Base-by-base conservation (phyloP, 768 basidiomycete species). In the Boletus pseudopeckii region DNA sequence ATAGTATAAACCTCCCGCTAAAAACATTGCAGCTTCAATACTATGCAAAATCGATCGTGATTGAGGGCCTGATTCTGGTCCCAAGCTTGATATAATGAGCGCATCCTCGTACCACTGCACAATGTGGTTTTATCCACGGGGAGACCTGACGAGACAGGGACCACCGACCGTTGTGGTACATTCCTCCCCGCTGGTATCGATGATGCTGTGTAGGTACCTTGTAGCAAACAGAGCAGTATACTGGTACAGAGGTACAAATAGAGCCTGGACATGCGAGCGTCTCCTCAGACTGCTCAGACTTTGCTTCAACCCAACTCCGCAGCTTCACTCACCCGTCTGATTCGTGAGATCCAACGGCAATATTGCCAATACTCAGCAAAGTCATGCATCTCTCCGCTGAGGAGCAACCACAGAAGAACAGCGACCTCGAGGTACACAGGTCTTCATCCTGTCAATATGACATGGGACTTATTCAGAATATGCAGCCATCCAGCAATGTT, bases 381-480 rank as follows among this genome's bases (percentile, higher is more conserved):
- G 5, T 8, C 36, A 66, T 66, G 65, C 65, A 56, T 8, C 43
- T 62, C 14, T 10, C 45, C 4, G 17, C 40, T n/a, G 38, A 56
- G 38, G 40, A 46, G 26, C 51, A 38, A 26, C 41, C 37, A 39
- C 43, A 4, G 39, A 53, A 50, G 38, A 36, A 34, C 5, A 28
- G 10, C 32, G 36, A 50, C 37, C n/a, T 32, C 26, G 32, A 57
- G 51, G 65, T 67, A 52, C 37, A 39, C 22, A 4, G n/a, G 32
- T 9, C 41, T 9, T 47, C n/a, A 8, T 26, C 7, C 22, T 30
- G 15, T 33, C 38, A 43, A 36, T 28, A 15, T 17, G 37, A 15
- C 11, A 13, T 49, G 7, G 9, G 9, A 20, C 45, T 38, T 26
- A 50, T 33, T 43, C 32, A 36, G 38, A 33, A 32, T 22, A 41